Percentiles rank a stretch among this genome's conserved stretches.
Conservation (phyloP, 805 yeast genomes). For the Yamadazyma olivae region DNA sequence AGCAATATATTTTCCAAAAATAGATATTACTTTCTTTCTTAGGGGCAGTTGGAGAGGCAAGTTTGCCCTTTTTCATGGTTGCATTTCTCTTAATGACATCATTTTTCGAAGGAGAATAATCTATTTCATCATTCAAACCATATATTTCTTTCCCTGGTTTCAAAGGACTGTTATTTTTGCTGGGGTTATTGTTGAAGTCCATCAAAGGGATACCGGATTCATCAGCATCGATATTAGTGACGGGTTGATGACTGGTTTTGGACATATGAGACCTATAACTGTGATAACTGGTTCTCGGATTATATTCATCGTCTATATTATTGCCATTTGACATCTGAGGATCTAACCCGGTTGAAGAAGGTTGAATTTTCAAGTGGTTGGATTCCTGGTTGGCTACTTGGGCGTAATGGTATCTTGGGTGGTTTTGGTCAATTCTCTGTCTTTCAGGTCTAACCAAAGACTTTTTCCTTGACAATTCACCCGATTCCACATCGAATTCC, state of each 20-base stretch:
- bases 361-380: constrained; percentile 59
- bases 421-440: constrained; percentile 57
- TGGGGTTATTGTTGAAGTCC: constrained; percentile 27
- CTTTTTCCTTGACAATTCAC: constrained; percentile 48
- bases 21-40: constrained; percentile 25
- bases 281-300: constrained; percentile 11
- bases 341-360: constrained; percentile 49
- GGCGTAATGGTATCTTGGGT: constrained; percentile 76
- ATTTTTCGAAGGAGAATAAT: constrained; percentile 24
- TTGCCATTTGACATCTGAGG: constrained; percentile 29
- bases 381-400: constrained; percentile 68
- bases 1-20: constrained; percentile 83
- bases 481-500: constrained; percentile 42
- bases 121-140: constrained; percentile 60
- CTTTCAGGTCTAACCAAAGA: constrained; percentile 88
- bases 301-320: constrained; percentile 2
- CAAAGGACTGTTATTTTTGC: constrained; percentile 4
- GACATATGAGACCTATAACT: constrained; percentile 7
- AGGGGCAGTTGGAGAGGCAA: constrained; percentile 14
- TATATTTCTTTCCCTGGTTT: constrained; percentile 48
- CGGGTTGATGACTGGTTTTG: background rate
- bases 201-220: constrained; percentile 44
- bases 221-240: constrained; percentile 5
- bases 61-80: constrained; percentile 13
- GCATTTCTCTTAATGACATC: constrained; percentile 18